Evolutionary conservation across 2,329 filamentous ascomycete genomes (phyloP), one percentile per base, ranked within the genome.

Genomic region (Xylaria arbuscula): DNA sequence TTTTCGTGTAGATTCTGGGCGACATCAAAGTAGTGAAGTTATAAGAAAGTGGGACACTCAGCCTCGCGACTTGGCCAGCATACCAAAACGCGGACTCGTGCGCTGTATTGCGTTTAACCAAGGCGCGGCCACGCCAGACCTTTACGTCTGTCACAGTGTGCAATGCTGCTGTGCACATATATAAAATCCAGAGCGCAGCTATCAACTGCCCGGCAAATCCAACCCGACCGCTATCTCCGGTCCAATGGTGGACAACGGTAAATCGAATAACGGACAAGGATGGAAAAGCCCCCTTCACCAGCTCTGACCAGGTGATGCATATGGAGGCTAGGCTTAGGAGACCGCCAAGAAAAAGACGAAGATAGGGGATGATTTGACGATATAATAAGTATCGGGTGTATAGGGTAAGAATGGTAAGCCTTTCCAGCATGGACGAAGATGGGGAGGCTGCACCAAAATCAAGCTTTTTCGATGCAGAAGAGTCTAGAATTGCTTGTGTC

Each of bases 41-140:
- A 87, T 97, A 99, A 3, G 93, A 90, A 9, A 99, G 86, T 0
- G 96, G 96, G 0, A 99, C 93, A 1, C 93, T 97, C 51, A 99
- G 88, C 76, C 94, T 93, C 60, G 96, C 95, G 11, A 98, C 92
- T 78, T 98, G 93, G 67, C 93, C 90, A 1, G 93, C 92, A 78
- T 98, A 99, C 94, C 97, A 99, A 73, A 95, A 97, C 0, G 96
- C 96, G 58, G 91, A 93, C 78, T 98, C 96, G 69, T 93, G 90
- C 67, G 97, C 95, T 0, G 96, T 99, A 77, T 97, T 96, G 66
- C 96, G 90, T 67, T 89, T 89, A 55, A 98, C 95, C 6, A 99
- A 85, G 0, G 96, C 95, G 40, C 96, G 90, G 57, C 97, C 96
- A 65, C 96, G 92, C 96, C 96, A 99, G n/a, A 98, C 94, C 76